Base-by-base conservation (phyloP, 352 stramenopile genomes). In the Pythium pyrilobum region DNA sequence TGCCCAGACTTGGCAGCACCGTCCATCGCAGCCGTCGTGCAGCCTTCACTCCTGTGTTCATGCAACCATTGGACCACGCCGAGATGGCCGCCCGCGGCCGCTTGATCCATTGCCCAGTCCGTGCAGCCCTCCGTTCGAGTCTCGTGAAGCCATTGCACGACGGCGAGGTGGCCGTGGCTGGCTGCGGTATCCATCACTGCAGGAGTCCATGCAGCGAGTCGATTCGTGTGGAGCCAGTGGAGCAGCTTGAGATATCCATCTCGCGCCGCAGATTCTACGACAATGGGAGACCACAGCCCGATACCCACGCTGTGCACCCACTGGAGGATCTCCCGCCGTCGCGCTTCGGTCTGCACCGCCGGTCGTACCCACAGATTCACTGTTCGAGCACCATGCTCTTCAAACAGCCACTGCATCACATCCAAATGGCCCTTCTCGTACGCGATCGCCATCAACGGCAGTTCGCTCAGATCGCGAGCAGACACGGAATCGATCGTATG, bases 21-120 rank as follows among this genome's bases (percentile, higher is more conserved):
- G n/a, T n/a, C n/a, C n/a, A n/a, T n/a, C n/a, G n/a, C n/a, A n/a
- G n/a, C n/a, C n/a, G n/a, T n/a, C n/a, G 18, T 43, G 10, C 37
- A 43, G 11, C 18, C 8, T 21, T 29, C 11, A 1, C 9, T n/a
- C 13, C 20, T 47, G 8, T 40, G 25, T 9, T 15, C 10, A 25
- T 44, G 43, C 21, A 69, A 41, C 44, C 45, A 62, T 37, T 61
- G 25, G 11, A 65, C 16, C 15, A 59, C 52, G 15, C n/a, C n/a
- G n/a, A 62, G 24, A 31, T 62, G 44, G 24, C 52, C 51, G 31
- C 47, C 37, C 10, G 15, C 27, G 15, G 49, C 49, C 7, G 42
- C 41, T 34, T 16, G 9, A 9, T 11, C 33, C 10, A 61, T 12
- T 5, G 53, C 44, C 24, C 33, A 10, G 13, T 9, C 20, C 13